These are phyloP conservation scores for Suhomyces chickasaworum DNA, from an alignment of 1,139 yeast genomes.

Conservation along the genomic window DNA sequence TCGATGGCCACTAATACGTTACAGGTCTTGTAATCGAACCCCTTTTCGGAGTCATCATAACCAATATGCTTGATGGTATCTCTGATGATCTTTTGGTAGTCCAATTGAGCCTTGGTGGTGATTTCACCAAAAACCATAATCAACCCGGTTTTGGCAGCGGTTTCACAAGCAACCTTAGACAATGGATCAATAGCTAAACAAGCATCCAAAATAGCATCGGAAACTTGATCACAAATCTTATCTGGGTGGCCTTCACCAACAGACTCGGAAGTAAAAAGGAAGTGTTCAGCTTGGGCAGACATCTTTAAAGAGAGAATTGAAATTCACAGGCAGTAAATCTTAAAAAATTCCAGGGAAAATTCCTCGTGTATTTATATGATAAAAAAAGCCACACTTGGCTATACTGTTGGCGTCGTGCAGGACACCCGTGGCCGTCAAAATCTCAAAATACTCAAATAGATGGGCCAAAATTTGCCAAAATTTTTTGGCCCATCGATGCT, in stretches of 20 bases:
- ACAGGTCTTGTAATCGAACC: slow-evolving; percentile 99
- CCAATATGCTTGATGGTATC: slow-evolving; percentile 99
- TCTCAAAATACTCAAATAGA: background rate
- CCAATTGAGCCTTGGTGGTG: slow-evolving; percentile 93
- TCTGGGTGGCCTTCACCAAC: slow-evolving; percentile 99
- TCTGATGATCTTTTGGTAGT: slow-evolving; percentile 96
- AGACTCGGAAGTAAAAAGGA: slow-evolving; percentile 92
- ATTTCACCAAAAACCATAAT: slow-evolving; percentile 99
- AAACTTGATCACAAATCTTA: slow-evolving; percentile 98
- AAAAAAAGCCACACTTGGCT: slow-evolving; percentile 10
- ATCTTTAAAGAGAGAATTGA: slow-evolving; percentile 6
- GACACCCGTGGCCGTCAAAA: slow-evolving; percentile 11
- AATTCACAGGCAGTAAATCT: slow-evolving; percentile 1
- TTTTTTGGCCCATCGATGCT: slow-evolving; percentile 9
- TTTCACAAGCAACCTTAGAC: slow-evolving; percentile 98
- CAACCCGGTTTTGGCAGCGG: slow-evolving; percentile 99
- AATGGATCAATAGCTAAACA: slow-evolving; percentile 94
- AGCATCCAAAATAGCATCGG: slow-evolving; percentile 98
- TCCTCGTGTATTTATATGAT: slow-evolving; percentile 13
- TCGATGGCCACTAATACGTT: slow-evolving; percentile 98
- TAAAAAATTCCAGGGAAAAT: slow-evolving; percentile 2
- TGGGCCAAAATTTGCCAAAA: slow-evolving; percentile 5
- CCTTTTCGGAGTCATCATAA: slow-evolving; percentile 93
- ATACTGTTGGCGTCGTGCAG: slow-evolving; percentile 8
- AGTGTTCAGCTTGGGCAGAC: slow-evolving; percentile 37